Percentiles rank a stretch among this genome's conserved stretches.
These are phyloP conservation scores for Saccharomycopsis hybrid DNA, from an alignment of 1,139 yeast genomes.

Conservation along the genomic window DNA sequence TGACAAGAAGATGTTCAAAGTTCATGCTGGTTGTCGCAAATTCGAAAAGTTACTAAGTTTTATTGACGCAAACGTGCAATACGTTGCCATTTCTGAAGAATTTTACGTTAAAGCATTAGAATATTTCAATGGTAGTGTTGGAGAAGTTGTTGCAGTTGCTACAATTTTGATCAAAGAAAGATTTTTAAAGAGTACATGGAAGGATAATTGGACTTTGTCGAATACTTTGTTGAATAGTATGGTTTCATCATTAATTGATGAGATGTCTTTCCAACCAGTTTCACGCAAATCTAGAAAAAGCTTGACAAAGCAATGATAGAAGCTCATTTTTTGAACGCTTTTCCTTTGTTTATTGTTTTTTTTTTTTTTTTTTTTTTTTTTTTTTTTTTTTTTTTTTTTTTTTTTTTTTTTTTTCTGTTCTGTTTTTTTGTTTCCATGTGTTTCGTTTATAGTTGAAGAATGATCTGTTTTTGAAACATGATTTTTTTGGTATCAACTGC, in stretches of 20 bases:
- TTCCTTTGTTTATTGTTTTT: too few relatives aligned
- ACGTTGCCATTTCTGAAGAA: not conserved
- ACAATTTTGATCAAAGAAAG: not conserved
- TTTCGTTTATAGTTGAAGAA: too few relatives aligned
- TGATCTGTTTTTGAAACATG: too few relatives aligned
- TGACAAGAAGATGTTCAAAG: not conserved
- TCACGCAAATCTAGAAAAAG: too few relatives aligned
- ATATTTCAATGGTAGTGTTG: not conserved
- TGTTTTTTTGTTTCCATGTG: too few relatives aligned
- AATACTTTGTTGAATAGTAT: too few relatives aligned
- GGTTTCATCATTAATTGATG: not conserved
- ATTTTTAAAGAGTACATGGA: not conserved
- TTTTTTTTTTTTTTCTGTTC: too few relatives aligned
- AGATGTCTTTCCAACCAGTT: not conserved
- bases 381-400: too few relatives aligned
- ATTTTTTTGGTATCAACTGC: too few relatives aligned
- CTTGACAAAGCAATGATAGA: too few relatives aligned
- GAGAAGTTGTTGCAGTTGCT: not conserved
- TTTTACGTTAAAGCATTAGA: slow-evolving; percentile 1
- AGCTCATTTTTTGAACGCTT: too few relatives aligned
- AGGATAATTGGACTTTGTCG: not conserved
- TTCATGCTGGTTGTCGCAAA: not conserved
- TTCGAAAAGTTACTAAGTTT: not conserved
- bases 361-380: too few relatives aligned
- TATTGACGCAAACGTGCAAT: not conserved